phyloP scores from a whole-genome alignment of 2,329 filamentous ascomycete genomes.

The Ophiostoma sp. region DNA sequence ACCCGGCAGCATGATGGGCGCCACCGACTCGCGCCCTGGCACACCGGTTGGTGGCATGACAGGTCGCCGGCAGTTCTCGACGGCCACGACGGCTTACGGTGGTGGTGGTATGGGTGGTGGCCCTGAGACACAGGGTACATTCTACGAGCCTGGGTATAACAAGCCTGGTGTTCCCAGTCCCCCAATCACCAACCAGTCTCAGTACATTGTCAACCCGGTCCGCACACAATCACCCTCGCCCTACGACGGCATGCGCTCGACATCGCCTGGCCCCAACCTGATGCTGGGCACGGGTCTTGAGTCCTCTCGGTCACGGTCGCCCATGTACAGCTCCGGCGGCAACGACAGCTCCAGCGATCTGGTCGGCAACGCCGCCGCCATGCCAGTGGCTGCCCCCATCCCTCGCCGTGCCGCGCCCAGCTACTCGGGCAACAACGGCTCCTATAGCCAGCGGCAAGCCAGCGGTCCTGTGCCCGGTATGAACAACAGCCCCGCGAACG shows the following conservation, averaged over 20 bases:
- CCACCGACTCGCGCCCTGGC: slow-evolving; percentile 50
- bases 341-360: slow-evolving; percentile 58
- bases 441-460: neutral
- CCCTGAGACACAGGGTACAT: slow-evolving; percentile 25
- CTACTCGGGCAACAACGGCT: neutral
- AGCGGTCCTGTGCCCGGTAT: neutral
- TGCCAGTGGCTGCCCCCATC: slow-evolving; percentile 43
- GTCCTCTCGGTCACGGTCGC: slow-evolving; percentile 44
- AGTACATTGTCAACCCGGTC: neutral
- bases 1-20: slow-evolving; percentile 52
- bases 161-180: slow-evolving; percentile 24
- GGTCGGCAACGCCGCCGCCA: slow-evolving; percentile 53
- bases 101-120: slow-evolving; percentile 7
- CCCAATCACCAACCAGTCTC: slow-evolving; percentile 16
- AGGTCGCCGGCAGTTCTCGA: slow-evolving; percentile 31
- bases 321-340: slow-evolving; percentile 46
- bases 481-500: neutral
- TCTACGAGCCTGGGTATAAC: slow-evolving; percentile 30
- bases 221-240: slow-evolving; percentile 27
- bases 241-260: slow-evolving; percentile 19
- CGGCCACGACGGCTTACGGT: slow-evolving; percentile 7
- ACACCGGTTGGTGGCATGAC: slow-evolving; percentile 48
- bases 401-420: neutral
- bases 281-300: slow-evolving; percentile 32
- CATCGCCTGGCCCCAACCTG: slow-evolving; percentile 31